These are phyloP conservation scores for Cicer cuneatum DNA, from an alignment of 306 rosid genomes.

Conservation along the genomic window DNA sequence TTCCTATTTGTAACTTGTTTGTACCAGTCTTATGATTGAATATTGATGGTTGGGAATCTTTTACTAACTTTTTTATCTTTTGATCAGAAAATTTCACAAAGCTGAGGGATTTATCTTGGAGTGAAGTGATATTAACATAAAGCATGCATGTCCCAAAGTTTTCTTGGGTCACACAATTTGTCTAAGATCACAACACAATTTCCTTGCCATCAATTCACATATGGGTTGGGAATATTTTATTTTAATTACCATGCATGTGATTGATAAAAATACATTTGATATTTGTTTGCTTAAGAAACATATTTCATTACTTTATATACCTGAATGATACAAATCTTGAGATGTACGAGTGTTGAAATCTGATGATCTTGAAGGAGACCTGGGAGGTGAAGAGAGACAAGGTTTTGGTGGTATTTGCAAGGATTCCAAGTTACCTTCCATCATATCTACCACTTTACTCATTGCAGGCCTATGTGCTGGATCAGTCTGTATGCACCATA, in stretches of 20 bases:
- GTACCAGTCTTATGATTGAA: not conserved
- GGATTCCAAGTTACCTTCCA: conserved; percentile 41
- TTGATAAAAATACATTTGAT: too few relatives aligned
- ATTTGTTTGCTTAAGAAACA: too few relatives aligned
- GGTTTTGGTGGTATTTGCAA: conserved; percentile 52
- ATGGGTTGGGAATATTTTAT: too few relatives aligned
- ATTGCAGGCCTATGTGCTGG: conserved; percentile 50
- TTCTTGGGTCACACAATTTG: too few relatives aligned
- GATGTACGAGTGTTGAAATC: not conserved
- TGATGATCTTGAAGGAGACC: conserved; percentile 14
- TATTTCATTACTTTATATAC: not conserved
- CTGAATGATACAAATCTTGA: not conserved
- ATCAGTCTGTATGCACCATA: conserved; percentile 49
- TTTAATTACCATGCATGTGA: too few relatives aligned
- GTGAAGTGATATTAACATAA: too few relatives aligned
- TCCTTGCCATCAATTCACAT: too few relatives aligned
- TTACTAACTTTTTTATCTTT: too few relatives aligned
- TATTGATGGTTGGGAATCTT: not conserved
- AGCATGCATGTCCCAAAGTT: too few relatives aligned
- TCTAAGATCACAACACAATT: too few relatives aligned
- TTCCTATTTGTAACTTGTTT: conserved; percentile 2
- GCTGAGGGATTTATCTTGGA: too few relatives aligned
- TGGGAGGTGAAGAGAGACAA: conserved; percentile 41
- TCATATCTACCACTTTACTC: conserved; percentile 51
- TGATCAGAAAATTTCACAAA: too few relatives aligned